These are phyloP conservation scores for Talaromyces stipitatus DNA, from an alignment of 495 filamentous ascomycete species.

Conservation along the genomic window DNA sequence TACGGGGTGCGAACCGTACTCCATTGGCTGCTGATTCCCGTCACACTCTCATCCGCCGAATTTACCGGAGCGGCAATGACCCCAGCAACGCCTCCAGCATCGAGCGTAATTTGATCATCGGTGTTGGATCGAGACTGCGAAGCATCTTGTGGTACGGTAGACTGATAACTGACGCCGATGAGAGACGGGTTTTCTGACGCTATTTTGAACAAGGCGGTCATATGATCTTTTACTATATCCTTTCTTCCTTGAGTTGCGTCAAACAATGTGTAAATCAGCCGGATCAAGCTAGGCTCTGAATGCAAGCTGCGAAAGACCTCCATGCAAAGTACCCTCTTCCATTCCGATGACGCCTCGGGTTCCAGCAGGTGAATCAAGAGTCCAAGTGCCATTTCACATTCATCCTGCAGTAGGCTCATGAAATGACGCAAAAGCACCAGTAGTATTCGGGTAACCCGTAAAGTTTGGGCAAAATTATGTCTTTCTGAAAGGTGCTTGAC, in stretches of 20 bases:
- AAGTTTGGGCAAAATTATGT: constrained; percentile 71
- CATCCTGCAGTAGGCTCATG: constrained; percentile 61
- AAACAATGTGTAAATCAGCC: constrained; percentile 73
- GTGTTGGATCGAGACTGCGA: constrained; percentile 37
- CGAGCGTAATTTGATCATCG: constrained; percentile 76
- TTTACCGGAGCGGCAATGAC: constrained; percentile 74
- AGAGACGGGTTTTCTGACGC: constrained; percentile 82
- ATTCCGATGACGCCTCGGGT: constrained; percentile 64
- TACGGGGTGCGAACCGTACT: constrained; percentile 82
- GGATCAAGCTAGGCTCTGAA: constrained; percentile 64
- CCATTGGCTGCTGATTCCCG: constrained; percentile 83
- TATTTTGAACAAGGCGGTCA: constrained; percentile 75
- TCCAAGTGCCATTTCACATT: constrained; percentile 78
- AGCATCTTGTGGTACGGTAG: constrained; percentile 57
- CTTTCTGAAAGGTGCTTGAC: constrained; percentile 71
- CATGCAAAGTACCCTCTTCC: constrained; percentile 87
- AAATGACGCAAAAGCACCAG: constrained; percentile 71
- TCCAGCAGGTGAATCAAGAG: constrained; percentile 86
- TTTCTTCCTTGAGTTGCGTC: constrained; percentile 68
- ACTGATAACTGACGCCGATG: constrained; percentile 83
- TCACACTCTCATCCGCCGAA: constrained; percentile 51
- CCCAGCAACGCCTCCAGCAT: constrained; percentile 80
- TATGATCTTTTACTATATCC: constrained; percentile 69
- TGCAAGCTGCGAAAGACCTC: constrained; percentile 83
- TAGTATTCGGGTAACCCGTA: constrained; percentile 74